These are phyloP conservation scores for Monosporascus sp. DNA, from an alignment of 2,329 filamentous ascomycete species.

Conservation along the genomic window DNA sequence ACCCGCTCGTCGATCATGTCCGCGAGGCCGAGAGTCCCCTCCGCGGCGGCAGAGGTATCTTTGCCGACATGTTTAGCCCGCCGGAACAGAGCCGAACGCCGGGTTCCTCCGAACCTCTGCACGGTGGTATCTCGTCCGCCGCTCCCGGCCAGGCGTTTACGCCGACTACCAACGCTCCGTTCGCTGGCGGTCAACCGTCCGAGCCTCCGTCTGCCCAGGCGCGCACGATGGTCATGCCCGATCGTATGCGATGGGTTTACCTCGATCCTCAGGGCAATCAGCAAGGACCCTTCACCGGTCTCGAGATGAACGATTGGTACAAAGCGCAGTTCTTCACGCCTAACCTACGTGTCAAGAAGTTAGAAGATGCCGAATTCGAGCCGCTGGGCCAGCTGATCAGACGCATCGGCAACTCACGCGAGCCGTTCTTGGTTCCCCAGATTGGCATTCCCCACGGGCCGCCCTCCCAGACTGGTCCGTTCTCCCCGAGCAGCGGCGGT, in stretches of 20 bases:
- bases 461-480: constrained; percentile 47
- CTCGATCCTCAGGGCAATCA: constrained; percentile 88
- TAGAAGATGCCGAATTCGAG: constrained; percentile 91
- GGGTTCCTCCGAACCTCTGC: constrained; percentile 25
- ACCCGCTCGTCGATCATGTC: constrained; percentile 46
- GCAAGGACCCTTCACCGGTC: constrained; percentile 89
- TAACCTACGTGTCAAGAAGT: constrained; percentile 88
- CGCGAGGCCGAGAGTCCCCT: constrained; percentile 58
- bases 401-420: constrained; percentile 92
- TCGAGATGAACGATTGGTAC: constrained; percentile 99
- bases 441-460: constrained; percentile 91
- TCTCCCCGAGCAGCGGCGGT: constrained; percentile 45
- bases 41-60: constrained; percentile 47
- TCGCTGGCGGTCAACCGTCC: constrained; percentile 30
- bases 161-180: constrained; percentile 24
- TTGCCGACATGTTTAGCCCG: constrained; percentile 49
- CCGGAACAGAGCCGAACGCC: constrained; percentile 28
- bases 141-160: constrained; percentile 27
- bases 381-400: constrained; percentile 90
- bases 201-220: constrained; percentile 61
- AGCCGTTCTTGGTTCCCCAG: constrained; percentile 95
- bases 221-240: constrained; percentile 97
- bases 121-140: constrained; percentile 19
- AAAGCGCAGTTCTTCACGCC: constrained; percentile 97
- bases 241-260: constrained; percentile 98